Base-by-base conservation (phyloP, 371 early-diverging fungal genomes). In the Actinomucor elegans region DNA sequence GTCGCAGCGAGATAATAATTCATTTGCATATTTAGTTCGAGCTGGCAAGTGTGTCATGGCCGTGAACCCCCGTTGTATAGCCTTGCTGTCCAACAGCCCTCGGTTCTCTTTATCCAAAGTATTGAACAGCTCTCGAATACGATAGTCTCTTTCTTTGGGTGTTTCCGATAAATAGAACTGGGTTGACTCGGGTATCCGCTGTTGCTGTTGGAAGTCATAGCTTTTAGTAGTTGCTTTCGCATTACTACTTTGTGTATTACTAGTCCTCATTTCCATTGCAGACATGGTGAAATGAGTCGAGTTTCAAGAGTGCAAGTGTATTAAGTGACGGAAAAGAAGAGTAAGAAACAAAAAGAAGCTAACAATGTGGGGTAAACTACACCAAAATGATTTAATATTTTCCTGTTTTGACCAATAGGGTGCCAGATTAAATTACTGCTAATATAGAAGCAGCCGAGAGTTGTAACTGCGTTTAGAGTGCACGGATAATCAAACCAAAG, bases 1-100 rank as follows among this genome's bases (percentile, higher is more conserved):
- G 54, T 86, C 85, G 45, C 78, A 80, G 6, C 64, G 64, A 46
- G 57, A 63, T 18, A 84, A 56, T n/a, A 86, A 66, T 50, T 84
- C 84, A 34, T 68, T 59, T 8, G 75, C 75, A 49, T 69, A 79
- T 34, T 68, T 71, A 9, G 55, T 62, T 20, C 67, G 64, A 33
- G 73, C 66, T 24, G 73, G 73, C 31, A 73, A 44, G 44, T 75
- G 69, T 3, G 67, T 68, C 75, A 71, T 71, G 38, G 59, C 57
- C 11, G 66, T 69, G 21, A 77, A 64, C 4, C 77, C 74, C 55
- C 69, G 62, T 45, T 65, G 61, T 40, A 77, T 69, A 17, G 61
- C 64, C 26, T 71, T 61, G 9, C 68, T 57, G 24, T 69, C 69
- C 18, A 77, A 48, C 27, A 57, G 41, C 7, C 77, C 77, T 23